Evolutionary conservation across 2,329 filamentous ascomycete species (phyloP), one percentile per base, ranked within the genome.

Genomic region (Ambrosiella xylebori): DNA sequence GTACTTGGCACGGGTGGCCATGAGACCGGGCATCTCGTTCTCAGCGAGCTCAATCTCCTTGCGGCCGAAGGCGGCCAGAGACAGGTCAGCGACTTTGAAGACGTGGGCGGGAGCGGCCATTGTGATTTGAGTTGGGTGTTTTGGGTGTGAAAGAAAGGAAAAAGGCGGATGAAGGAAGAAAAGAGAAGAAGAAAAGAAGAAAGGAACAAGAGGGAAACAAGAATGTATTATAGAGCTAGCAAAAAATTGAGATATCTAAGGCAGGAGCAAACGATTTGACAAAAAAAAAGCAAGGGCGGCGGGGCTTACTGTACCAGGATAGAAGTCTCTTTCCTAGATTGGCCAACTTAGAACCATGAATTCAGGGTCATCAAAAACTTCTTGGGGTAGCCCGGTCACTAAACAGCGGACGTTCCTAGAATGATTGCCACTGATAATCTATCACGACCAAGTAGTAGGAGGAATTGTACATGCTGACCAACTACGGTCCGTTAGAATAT

Each of bases 51-150:
- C 90, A 69, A 98, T 96, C 84, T 98, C 93, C 76, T 91, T 90
- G 77, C 93, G 90, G 75, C 93, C 93, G 71, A 98, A 97, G 74
- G 93, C 93, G 71, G 93, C 91, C 71, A 97, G 85, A 72, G 86
- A 88, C 73, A 97, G 86, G 81, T 97, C 93, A 70, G 91, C 89
- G 77, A 98, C 91, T 87, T 96, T 95, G 85, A 88, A 94, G 76
- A 87, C 91, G 74, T 84, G 76, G 71, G 89, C 89, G 76, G 89
- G 89, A 69, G 87, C 86, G 80, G 79, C 73, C 80, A 83, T 82
- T 66, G 65, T 76, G 69, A 61, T 58, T 41, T 61, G 19, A 59
- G 53, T 55, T 61, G 61, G 47, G 50, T 55, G 61, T 53, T 56
- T 61, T 59, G 62, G 54, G 60, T 53, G 38, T 27, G 54, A 62